A percentile compares a stretch with the other conserved stretches of the same genome.
Evolutionary conservation across 768 basidiomycete genomes (phyloP).

Genomic region (Suillus decipiens): DNA sequence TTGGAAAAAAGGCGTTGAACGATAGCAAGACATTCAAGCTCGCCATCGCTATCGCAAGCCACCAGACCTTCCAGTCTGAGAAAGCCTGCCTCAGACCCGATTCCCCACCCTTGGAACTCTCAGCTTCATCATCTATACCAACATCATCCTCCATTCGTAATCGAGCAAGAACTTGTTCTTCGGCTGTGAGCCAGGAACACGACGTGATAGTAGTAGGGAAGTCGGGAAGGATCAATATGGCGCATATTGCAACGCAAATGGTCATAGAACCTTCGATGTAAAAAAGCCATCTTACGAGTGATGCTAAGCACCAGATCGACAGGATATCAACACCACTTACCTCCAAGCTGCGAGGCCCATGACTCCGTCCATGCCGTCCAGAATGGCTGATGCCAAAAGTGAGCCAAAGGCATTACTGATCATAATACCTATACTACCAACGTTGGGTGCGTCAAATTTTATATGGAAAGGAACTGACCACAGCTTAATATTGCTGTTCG

Average conservation of each 20-base stretch:
- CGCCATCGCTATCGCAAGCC: constrained; percentile 64
- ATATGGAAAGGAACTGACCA: constrained; percentile 25
- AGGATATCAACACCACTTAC: constrained; percentile 33
- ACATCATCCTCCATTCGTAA: constrained; percentile 66
- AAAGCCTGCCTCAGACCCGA: constrained; percentile 60
- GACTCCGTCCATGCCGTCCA: constrained; percentile 69
- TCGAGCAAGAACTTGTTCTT: constrained; percentile 58
- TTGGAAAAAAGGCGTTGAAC: constrained; percentile 83
- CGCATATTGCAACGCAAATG: constrained; percentile 46
- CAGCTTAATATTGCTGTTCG: constrained; percentile 69
- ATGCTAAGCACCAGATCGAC: background rate
- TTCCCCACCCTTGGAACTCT: constrained; percentile 30
- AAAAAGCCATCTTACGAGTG: constrained; percentile 63
- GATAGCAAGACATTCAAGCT: constrained; percentile 59
- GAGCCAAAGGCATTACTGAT: constrained; percentile 84
- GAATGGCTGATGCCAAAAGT: constrained; percentile 74
- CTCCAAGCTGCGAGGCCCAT: constrained; percentile 74
- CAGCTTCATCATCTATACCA: constrained; percentile 52
- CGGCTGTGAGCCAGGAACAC: constrained; percentile 57
- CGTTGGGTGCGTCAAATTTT: background rate
- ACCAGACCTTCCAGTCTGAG: constrained; percentile 85
- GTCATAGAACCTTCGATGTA: constrained; percentile 66
- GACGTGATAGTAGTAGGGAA: constrained; percentile 65
- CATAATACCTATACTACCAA: constrained; percentile 43
- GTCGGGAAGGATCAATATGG: constrained; percentile 72